Base-by-base conservation (phyloP, 345 rosid species). In the Bruguiera sexangula region DNA sequence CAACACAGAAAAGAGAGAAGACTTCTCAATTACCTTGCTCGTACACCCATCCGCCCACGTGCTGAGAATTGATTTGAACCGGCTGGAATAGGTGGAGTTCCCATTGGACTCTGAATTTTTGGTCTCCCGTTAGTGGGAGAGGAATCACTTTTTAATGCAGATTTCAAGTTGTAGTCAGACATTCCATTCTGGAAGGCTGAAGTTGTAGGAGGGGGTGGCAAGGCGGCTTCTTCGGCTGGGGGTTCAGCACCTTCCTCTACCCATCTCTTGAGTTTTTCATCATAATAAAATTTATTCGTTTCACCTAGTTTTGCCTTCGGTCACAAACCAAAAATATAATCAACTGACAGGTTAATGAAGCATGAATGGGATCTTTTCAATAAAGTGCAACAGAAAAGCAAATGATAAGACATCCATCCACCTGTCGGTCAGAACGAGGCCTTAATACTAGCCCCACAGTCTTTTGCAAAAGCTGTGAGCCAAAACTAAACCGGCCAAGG, bases 201-300 rank as follows among this genome's bases (percentile, higher is more conserved):
- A n/a, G 79, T 53, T 16, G 88, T 88, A 50, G 99, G 99, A 73
- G 99, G 99, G 67, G 98, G 98, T 39, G 96, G 80, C 70, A 87
- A 69, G 26, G 89, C 87, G 53, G 94, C 74, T 81, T 89, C 96
- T 76, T 90, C 95, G 26, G 96, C 88, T 63, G 95, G 88, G 53
- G 92, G 87, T 68, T 86, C 95, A 56, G 76, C 99, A 64, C 99
- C 99, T 84, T 84, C 96, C 83, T 96, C 97, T 65, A 92, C 93
- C 99, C 99, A 92, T 86, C 93, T 88, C 86, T 92, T 96, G 29
- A 88, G 93, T 66, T 92, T 92, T 71, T 90, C 98, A 59, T 96
- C 98, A 57, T 86, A 96, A 60, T 92, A 88, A 73, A 96, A 96
- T 73, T 88, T 89, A 78, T 96, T 96, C 75, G 71, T 86, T 27